Base-by-base conservation (phyloP, 2,329 filamentous ascomycete genomes). In the Curvularia verruculosa region DNA sequence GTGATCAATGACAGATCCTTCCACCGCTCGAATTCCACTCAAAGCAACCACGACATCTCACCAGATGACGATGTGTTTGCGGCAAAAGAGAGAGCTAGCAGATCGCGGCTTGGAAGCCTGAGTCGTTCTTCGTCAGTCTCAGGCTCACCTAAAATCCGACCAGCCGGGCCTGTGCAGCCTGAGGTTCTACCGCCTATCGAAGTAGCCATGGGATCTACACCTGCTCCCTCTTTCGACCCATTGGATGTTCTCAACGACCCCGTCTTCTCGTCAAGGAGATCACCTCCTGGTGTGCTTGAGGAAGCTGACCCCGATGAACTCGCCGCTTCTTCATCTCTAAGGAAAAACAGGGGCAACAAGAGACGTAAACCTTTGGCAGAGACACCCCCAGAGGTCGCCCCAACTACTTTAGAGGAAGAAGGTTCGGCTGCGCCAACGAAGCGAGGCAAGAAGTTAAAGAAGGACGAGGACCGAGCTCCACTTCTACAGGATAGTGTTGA, bases 281-380 rank as follows among this genome's bases (percentile, higher is more conserved):
- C 71, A 3, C 67, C 71, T 37, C 67, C 70, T 44, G 71, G 71
- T 49, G 66, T 70, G 18, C 68, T 75, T 37, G 73, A 75, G 58
- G 74, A 75, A 37, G 68, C 68, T 5, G 73, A 76, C 59, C 72
- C 71, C n/a, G 72, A 73, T 28, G 74, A 75, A 46, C 62, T 75
- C 6, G 74, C 66, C 34, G 58, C 67, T 3, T 71, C 74, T 46
- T 74, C 76, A 39, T 82, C 80, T 67, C 70, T 68, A 31, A 82
- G 79, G 72, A 81, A 81, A 59, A 68, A 71, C 8, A 82, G 80
- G 61, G 72, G 74, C 18, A 82, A 81, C 69, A 80, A 81, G 67
- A 71, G 67, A 52, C 68, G 67, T 19, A 49, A 54, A 5, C 61
- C 61, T 34, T 41, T 58, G 3, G 47, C 58, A 29, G 57, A 56